Evolutionary conservation across 2,329 filamentous ascomycete genomes (phyloP), one percentile per base, ranked within the genome.

Genomic region (Stagonosporopsis tanaceti): DNA sequence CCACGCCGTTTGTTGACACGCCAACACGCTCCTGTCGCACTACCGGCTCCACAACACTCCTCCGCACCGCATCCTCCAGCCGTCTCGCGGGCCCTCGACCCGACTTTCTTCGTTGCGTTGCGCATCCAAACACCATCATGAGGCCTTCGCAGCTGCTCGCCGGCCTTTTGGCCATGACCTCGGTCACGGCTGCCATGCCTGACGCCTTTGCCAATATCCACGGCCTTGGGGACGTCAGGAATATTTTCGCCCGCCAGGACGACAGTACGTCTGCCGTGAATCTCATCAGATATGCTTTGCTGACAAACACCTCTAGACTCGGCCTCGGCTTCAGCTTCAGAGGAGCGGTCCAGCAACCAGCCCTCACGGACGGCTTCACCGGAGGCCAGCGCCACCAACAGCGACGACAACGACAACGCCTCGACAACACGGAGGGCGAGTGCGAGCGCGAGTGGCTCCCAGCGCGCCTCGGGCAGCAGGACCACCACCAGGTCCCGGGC

Each of bases 121-220:
- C 39, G 52, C 38, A 45, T 32, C 30, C 25, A 34, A 30, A 22
- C 54, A 37, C 39, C 25, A 65, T 60, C 27, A 78, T 78, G 76
- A 73, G 71, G 68, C 73, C 75, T 17, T 68, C 72, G 41, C 76
- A 77, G 68, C 57, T 77, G 53, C 67, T 78, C 60, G 74, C 72
- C 55, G 71, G 73, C 61, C 65, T 71, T 24, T 55, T 77, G 63
- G 73, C 75, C 59, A 63, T 77, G 60, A 76, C 75, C 40, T 75
- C 75, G 17, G 65, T 72, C 24, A 67, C 74, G 24, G 67, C 69
- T 12, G 74, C 75, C 38, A 70, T 73, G 53, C 66, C 71, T 20
- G 68, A 74, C 52, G 64, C 66, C 17, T 74, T 76, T 45, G 71
- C 70, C 60, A 67, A 69, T 51, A 61, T 71, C 12, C 62, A 72